Evolutionary conservation across 345 rosid species (phyloP), one percentile per base, ranked within the genome.

Genomic region (Pelargonium nanum): DNA sequence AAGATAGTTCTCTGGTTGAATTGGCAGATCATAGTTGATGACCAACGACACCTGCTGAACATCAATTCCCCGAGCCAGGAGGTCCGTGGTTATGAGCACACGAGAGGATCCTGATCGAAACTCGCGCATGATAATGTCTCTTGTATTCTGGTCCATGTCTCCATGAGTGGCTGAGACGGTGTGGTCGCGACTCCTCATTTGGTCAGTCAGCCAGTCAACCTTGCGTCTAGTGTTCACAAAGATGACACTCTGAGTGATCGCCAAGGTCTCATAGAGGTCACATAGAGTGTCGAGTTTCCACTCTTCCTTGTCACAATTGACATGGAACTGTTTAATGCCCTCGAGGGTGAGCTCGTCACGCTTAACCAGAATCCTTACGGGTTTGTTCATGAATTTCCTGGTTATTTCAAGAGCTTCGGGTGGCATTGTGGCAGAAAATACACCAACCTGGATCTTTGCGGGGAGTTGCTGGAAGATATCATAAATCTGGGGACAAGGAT

Each of bases 81-180:
- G 84, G 71, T 82, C 87, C 0, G 84, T 82, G 1, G 84, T 80
- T 70, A 80, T 82, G 3, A 82, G 79, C 24, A 82, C 87, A 16
- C 81, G 76, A 6, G 87, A 83, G 0, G 81, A 81, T 10, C 84
- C n/a, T n/a, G n/a, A n/a, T n/a, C n/a, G n/a, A n/a, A n/a, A n/a
- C n/a, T n/a, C n/a, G n/a, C n/a, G n/a, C n/a, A n/a, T n/a, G n/a
- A n/a, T n/a, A n/a, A n/a, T n/a, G n/a, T n/a, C n/a, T n/a, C n/a
- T n/a, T n/a, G n/a, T n/a, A n/a, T n/a, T n/a, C n/a, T 81, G 81
- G 68, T 81, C 86, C 81, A 78, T 81, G 68, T 74, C 83, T 50
- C 86, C 83, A 19, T 72, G 78, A 1, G 83, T 77, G 5, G 83
- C 83, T 5, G 86, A 81, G 17, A 82, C 83, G 0, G 81, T 77